These are phyloP conservation scores for Athelia sp. DNA, from an alignment of 1,284 basidiomycete genomes.

Conservation along the genomic window DNA sequence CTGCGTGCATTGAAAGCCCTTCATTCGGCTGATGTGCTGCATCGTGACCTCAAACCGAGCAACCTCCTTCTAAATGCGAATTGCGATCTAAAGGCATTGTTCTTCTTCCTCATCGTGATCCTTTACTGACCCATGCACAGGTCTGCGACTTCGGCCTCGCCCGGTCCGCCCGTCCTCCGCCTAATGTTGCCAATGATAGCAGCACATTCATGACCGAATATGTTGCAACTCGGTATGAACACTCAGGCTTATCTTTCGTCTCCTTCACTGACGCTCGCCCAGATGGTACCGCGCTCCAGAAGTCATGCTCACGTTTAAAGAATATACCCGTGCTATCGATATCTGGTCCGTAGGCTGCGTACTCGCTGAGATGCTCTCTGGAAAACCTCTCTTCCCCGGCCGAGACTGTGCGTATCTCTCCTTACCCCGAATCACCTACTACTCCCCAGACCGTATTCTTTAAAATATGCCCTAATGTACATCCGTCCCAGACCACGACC, in stretches of 20 bases:
- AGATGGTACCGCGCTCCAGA: constrained; percentile 92
- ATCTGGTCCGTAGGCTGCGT: constrained; percentile 98
- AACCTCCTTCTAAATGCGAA: constrained; percentile 92
- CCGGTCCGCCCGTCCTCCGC: constrained; percentile 75
- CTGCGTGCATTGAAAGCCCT: constrained; percentile 89
- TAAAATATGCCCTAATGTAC: too few species aligned
- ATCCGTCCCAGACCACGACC: constrained; percentile 71
- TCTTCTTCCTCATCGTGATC: constrained; percentile 3
- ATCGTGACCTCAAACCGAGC: constrained; percentile 89
- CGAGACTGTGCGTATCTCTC: constrained; percentile 54
- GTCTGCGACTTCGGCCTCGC: constrained; percentile 94
- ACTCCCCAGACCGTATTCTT: too few species aligned
- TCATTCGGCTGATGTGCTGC: constrained; percentile 86
- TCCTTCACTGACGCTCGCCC: too few species aligned
- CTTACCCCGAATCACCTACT: too few species aligned
- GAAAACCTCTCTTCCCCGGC: constrained; percentile 95
- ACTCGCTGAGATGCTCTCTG: constrained; percentile 93
- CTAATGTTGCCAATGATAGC: constrained; percentile 75
- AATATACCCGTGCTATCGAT: constrained; percentile 93
- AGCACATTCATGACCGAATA: constrained; percentile 95
- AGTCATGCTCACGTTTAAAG: constrained; percentile 96
- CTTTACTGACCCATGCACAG: constrained; percentile 28
- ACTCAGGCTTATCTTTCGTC: too few species aligned
- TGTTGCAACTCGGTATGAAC: constrained; percentile 74
- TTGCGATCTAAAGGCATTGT: constrained; percentile 83